Evolutionary conservation across 2,329 filamentous ascomycete species (phyloP).

Genomic region (Rasamsonia emersonii): DNA sequence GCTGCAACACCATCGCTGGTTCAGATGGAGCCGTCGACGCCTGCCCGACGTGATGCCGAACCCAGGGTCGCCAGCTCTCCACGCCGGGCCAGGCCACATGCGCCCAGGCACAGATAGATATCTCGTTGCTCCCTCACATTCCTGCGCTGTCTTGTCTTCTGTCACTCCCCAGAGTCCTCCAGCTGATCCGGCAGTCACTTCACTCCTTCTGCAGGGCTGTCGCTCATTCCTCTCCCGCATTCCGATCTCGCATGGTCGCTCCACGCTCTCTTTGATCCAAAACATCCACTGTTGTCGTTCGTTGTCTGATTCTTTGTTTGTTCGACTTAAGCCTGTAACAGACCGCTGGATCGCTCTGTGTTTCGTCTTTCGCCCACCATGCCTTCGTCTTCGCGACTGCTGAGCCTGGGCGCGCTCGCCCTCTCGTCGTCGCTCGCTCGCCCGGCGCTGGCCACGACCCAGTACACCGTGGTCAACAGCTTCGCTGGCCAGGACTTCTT

Average conservation of each 20-base stretch:
- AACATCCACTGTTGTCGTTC: background rate
- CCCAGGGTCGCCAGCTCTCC: no score
- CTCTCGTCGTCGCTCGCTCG: slow-evolving; percentile 19
- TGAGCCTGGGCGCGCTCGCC: slow-evolving; percentile 24
- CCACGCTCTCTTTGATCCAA: background rate
- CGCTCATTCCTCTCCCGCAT: background rate
- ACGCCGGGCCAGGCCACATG: no score
- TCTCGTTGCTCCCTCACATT: no score
- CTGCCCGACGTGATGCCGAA: no score
- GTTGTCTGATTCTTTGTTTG: slow-evolving; percentile 1
- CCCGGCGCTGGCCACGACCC: slow-evolving; percentile 15
- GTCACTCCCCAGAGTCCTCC: no score
- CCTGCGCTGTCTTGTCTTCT: no score
- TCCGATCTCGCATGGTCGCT: background rate
- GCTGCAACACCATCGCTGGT: no score
- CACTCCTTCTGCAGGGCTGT: slow-evolving; percentile 1
- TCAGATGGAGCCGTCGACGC: no score
- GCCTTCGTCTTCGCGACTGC: slow-evolving; percentile 17
- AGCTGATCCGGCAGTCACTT: slow-evolving; percentile 4
- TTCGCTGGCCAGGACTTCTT: slow-evolving; percentile 42
- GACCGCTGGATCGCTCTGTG: slow-evolving; percentile 6
- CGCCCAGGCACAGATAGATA: no score
- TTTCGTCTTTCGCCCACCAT: slow-evolving; percentile 1
- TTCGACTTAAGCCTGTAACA: slow-evolving; percentile 3
- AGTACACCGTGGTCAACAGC: slow-evolving; percentile 32